Percentiles rank a stretch among this genome's conserved stretches.
phyloP scores from a whole-genome alignment of 306 rosid species.

The Malus sieversii region DNA sequence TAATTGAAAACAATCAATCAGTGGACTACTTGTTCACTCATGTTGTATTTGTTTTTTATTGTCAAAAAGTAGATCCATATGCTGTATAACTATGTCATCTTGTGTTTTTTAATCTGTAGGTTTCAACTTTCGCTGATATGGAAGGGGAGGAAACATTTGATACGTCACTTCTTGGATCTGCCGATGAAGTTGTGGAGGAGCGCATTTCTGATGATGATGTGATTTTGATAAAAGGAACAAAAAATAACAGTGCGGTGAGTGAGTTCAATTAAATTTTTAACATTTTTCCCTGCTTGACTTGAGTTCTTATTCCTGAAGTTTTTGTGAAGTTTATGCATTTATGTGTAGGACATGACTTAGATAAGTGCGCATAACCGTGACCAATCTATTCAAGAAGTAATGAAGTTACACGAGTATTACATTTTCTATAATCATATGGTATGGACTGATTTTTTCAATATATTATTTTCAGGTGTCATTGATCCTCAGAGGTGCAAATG shows the following conservation, averaged over 20 bases:
- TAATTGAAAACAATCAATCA: not conserved
- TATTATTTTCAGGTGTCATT: not conserved
- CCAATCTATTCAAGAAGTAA: no score
- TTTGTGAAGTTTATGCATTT: not conserved
- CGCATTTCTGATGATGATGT: conserved; percentile 86
- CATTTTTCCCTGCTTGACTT: not conserved
- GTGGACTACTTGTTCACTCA: not conserved
- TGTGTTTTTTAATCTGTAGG: conserved; percentile 33
- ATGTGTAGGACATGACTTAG: not conserved
- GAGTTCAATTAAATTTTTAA: not conserved
- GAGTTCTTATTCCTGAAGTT: not conserved
- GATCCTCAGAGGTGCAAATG: not conserved
- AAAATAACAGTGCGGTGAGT: conserved; percentile 81
- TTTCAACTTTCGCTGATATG: conserved; percentile 98
- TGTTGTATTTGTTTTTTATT: not conserved
- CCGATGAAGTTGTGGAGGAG: conserved; percentile 98
- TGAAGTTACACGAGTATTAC: not conserved
- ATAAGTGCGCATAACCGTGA: no score
- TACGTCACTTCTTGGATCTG: conserved; percentile 80
- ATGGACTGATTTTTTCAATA: no score
- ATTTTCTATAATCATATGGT: not conserved
- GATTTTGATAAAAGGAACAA: conserved; percentile 84
- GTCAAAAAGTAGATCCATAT: not conserved
- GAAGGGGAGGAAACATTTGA: conserved; percentile 99
- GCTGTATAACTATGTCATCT: not conserved